These are phyloP conservation scores for Cladobotryum protrusum DNA, from an alignment of 2,329 filamentous ascomycete genomes.

Conservation along the genomic window DNA sequence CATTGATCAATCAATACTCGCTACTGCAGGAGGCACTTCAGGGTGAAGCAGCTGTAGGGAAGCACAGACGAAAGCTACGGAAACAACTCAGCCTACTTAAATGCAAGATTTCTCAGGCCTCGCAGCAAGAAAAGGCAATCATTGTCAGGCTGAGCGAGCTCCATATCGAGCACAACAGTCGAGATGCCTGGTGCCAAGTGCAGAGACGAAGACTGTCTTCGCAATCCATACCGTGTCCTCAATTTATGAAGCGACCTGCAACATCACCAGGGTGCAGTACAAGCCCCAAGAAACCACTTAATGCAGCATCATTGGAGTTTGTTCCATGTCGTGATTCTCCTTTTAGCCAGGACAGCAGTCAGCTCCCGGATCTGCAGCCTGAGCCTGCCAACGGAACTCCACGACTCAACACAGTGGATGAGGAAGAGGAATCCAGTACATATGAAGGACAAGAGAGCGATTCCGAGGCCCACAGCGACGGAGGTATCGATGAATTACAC, in stretches of 20 bases:
- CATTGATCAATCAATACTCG: conserved; percentile 35
- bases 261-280: neutral
- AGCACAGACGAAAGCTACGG: conserved; percentile 26
- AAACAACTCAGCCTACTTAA: conserved; percentile 38
- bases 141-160: conserved; percentile 43
- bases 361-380: neutral
- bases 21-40: conserved; percentile 29
- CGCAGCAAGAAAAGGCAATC: conserved; percentile 41
- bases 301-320: conserved; percentile 26
- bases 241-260: neutral
- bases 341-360: neutral
- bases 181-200: conserved; percentile 33
- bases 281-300: conserved; percentile 14
- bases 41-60: conserved; percentile 15
- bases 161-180: conserved; percentile 41
- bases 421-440: conserved; percentile 10
- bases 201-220: conserved; percentile 6
- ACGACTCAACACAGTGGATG: conserved; percentile 21
- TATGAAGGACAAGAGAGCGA: conserved; percentile 1
- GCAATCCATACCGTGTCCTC: neutral
- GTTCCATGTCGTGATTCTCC: conserved; percentile 16
- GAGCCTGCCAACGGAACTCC: neutral
- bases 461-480: neutral
- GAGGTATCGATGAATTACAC: neutral
- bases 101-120: conserved; percentile 37